Base-by-base conservation (phyloP, 495 filamentous ascomycete species). In the Cercophora samala region DNA sequence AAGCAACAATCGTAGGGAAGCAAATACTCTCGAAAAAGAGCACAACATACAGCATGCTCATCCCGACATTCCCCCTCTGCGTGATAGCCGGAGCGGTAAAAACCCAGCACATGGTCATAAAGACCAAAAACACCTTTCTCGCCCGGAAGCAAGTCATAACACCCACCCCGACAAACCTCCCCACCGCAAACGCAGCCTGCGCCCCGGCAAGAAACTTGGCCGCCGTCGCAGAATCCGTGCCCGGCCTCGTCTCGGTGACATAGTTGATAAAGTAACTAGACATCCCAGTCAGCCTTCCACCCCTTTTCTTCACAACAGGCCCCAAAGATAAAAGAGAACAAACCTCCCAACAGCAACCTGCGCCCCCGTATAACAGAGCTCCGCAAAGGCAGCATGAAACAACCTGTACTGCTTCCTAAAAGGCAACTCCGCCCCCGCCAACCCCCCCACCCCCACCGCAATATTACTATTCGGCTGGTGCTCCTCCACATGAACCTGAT, bases 311-410 rank as follows among this genome's bases (percentile, higher is more conserved):
- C 37, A 32, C 29, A 54, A 13, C 17, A n/a, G n/a, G n/a, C n/a
- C n/a, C n/a, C n/a, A n/a, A 55, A 55, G 2, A 55, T n/a, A 2
- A 23, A 55, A n/a, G 3, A 21, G 3, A 55, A 23, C 53, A 3
- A 21, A 55, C 53, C 53, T 73, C 19, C 87, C 87, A 61, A 89
- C 83, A 54, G 83, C 87, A 26, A 90, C 86, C 74, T 91, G 88
- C 22, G 87, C 82, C 37, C 89, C 89, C 2, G 86, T 85, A 73
- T 90, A 93, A 74, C 86, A 90, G 75, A 91, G 91, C 72, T 92
- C 88, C 5, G 88, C 84, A 29, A 81, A 82, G 0, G 86, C 82
- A 18, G 86, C 89, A 70, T 84, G 86, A 79, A 91, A 90, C 4
- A 92, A 80, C 8, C 80, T 84, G 74, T 88, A 89, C 66, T 91